phyloP scores from a whole-genome alignment of 495 filamentous ascomycete species.

The Zalerion maritima region DNA sequence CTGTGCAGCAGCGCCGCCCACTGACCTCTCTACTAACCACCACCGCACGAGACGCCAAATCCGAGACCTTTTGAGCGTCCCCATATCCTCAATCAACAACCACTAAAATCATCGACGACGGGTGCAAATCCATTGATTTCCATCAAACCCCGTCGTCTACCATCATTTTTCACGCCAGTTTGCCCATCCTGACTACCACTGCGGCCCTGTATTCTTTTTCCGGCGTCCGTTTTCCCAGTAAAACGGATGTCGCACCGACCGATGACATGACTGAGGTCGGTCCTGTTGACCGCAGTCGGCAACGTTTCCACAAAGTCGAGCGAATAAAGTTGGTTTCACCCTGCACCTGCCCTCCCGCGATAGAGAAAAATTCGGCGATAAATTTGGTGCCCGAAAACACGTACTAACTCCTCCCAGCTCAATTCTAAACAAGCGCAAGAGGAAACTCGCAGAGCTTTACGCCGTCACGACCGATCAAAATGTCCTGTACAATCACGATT shows the following conservation, averaged over 20 bases:
- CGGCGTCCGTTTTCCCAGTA: slow-evolving; percentile 36
- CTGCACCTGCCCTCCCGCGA: slow-evolving; percentile 16
- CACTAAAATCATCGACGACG: too few relatives aligned
- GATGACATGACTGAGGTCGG: slow-evolving; percentile 45
- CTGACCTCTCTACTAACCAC: too few relatives aligned
- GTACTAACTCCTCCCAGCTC: slow-evolving; percentile 40
- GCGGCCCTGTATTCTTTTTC: too few relatives aligned
- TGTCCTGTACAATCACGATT: slow-evolving; percentile 27
- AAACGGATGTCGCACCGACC: slow-evolving; percentile 44
- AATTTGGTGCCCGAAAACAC: slow-evolving; percentile 22
- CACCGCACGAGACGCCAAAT: too few relatives aligned
- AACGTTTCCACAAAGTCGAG: slow-evolving; percentile 37
- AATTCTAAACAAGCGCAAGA: slow-evolving; percentile 64
- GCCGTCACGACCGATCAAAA: slow-evolving; percentile 37
- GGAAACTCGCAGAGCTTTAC: slow-evolving; percentile 72
- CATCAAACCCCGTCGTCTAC: too few relatives aligned
- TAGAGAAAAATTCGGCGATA: slow-evolving; percentile 29
- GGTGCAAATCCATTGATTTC: too few relatives aligned
- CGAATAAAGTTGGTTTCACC: slow-evolving; percentile 32
- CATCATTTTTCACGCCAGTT: too few relatives aligned
- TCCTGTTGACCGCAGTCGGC: slow-evolving; percentile 37
- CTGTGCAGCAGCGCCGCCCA: too few relatives aligned
- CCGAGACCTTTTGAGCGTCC: too few relatives aligned
- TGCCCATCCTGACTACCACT: too few relatives aligned
- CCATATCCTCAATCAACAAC: too few relatives aligned